Conservation (phyloP, 2,329 filamentous ascomycete genomes). For the Ceratocystis cubensis region DNA sequence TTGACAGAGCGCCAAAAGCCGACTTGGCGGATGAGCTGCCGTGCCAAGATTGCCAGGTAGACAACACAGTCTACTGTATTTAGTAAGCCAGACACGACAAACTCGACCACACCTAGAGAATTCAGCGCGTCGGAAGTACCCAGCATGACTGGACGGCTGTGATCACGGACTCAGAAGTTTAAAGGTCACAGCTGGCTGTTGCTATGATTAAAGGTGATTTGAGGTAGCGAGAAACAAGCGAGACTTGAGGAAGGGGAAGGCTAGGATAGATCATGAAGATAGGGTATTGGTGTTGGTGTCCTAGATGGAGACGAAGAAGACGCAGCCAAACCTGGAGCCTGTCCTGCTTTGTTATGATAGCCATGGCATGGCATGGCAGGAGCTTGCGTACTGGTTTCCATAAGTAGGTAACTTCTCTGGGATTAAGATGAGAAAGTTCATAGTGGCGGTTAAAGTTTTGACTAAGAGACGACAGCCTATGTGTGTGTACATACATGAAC, state of each 20-base stretch:
- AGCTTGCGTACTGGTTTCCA: neutral
- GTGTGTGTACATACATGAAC: neutral
- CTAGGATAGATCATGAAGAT: neutral
- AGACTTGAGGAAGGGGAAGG: neutral
- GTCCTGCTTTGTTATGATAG: neutral
- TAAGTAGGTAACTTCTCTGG: neutral
- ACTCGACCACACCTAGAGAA: neutral
- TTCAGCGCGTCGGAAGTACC: neutral
- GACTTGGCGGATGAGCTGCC: conserved; percentile 18
- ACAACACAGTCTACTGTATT: conserved; percentile 9
- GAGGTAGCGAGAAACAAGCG: neutral
- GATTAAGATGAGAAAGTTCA: neutral
- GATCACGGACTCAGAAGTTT: neutral
- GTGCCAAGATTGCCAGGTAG: conserved; percentile 14
- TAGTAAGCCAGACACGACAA: neutral
- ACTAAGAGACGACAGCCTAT: neutral
- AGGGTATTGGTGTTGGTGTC: neutral
- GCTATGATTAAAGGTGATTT: neutral
- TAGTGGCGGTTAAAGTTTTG: neutral
- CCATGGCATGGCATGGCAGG: neutral
- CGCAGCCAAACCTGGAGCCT: neutral
- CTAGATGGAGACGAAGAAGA: neutral
- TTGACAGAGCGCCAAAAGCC: conserved; percentile 10
- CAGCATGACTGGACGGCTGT: neutral
- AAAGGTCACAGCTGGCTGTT: neutral